Evolutionary conservation across 805 yeast genomes (phyloP), one percentile per base, ranked within the genome.

Genomic region (Spathaspora gorwiae): DNA sequence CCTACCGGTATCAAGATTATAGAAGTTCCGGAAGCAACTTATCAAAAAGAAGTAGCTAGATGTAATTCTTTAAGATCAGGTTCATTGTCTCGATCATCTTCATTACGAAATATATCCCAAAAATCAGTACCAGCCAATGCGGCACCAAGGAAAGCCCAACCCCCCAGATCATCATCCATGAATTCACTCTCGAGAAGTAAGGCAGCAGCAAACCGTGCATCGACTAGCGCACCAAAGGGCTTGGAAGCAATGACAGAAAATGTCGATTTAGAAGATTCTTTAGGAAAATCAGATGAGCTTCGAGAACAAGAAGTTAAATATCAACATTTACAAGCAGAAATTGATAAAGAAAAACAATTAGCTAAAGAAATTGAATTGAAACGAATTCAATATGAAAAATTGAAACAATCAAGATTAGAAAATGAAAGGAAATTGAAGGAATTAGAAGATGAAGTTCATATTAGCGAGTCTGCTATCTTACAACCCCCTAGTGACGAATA

Each of bases 1-100:
- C 81, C 87, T 3, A 73, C 79, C 53, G 94, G 94, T 11, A 70
- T 85, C 45, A 76, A 82, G 41, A 72, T 83, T 8, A 69, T 85
- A 5, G 90, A 85, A 53, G 90, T 85, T 3, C 87, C 89, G 0
- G 74, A 67, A 46, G 75, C 73, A 10, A 54, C 60, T 34, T 57
- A 65, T 46, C 58, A 66, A 41, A 57, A 62, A 47, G 74, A 70
- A 45, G 58, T 72, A 12, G 66, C 70, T 1, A 54, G 76, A 41
- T 59, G 61, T 43, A 72, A 72, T 50, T 68, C 73, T 10, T 61
- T 70, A 47, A 60, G 75, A 35, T 56, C 66, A 33, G 24, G 30
- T 27, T 50, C 53, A 15, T 41, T 56, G 10, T 57, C 61, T 7
- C 55, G 67, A 38, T 48, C 63, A 9, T 54, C 61, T 7, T 63